These are phyloP conservation scores for Craspedostauros australis DNA, from an alignment of 108 stramenopile species.

Conservation along the genomic window DNA sequence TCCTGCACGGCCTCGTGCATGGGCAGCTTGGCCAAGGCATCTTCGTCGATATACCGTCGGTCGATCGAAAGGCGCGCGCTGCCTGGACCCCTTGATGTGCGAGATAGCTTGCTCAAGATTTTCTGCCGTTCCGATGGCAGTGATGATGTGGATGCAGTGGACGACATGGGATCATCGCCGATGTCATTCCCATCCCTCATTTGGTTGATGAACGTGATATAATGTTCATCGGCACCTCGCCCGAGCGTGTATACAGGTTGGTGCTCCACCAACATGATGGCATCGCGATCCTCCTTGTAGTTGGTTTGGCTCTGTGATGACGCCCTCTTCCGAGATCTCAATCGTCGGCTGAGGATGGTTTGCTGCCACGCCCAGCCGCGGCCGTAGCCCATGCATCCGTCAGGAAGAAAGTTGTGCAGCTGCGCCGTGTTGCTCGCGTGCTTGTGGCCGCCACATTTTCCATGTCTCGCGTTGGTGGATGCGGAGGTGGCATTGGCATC, in stretches of 20 bases:
- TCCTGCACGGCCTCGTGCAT: slow-evolving; percentile 10
- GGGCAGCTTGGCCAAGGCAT: not conserved
- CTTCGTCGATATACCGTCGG: slow-evolving; percentile 10
- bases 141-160: too few relatives aligned
- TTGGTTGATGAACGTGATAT: slow-evolving; percentile 76
- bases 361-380: slow-evolving; percentile 76
- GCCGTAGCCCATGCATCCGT: slow-evolving; percentile 40
- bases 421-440: too few relatives aligned
- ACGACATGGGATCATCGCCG: not conserved
- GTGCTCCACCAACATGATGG: slow-evolving; percentile 91
- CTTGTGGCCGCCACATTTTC: too few relatives aligned
- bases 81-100: slow-evolving; percentile 32
- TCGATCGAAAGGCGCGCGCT: slow-evolving; percentile 48
- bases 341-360: slow-evolving; percentile 40
- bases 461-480: too few relatives aligned
- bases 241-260: slow-evolving; percentile 96
- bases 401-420: slow-evolving; percentile 9
- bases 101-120: slow-evolving; percentile 16
- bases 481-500: too few relatives aligned
- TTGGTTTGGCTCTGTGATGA: not conserved
- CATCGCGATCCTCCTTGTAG: slow-evolving; percentile 31
- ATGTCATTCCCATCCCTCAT: not conserved
- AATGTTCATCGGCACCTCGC: slow-evolving; percentile 75
- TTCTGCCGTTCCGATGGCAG: too few relatives aligned
- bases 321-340: slow-evolving; percentile 15